A percentile compares a stretch with the other conserved stretches of the same genome.
These are phyloP conservation scores for Mitragyna speciosa DNA, from an alignment of 257 asterid genomes.

Conservation along the genomic window DNA sequence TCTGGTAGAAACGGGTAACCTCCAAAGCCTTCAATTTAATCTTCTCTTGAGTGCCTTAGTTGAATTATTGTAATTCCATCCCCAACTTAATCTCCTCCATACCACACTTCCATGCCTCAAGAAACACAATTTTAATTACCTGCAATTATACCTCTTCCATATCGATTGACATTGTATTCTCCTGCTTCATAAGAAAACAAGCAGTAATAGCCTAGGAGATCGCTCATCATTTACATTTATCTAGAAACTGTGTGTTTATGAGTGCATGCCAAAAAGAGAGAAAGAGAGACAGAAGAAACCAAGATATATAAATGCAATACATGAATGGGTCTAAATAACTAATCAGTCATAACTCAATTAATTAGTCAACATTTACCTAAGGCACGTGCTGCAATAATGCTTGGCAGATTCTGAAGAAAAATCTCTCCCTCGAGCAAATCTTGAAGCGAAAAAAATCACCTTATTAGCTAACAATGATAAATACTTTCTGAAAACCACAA, in stretches of 20 bases:
- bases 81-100: no score
- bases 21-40: background rate
- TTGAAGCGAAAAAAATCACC: conserved; percentile 33
- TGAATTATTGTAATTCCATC: background rate
- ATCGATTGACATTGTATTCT: background rate
- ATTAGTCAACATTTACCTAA: conserved; percentile 46
- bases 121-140: background rate
- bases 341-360: background rate
- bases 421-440: conserved; percentile 95
- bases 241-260: background rate
- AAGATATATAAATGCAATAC: background rate
- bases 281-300: background rate
- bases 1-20: background rate
- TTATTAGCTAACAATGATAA: background rate
- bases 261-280: background rate
- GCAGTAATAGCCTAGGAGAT: no score
- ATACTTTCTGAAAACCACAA: background rate
- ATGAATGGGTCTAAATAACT: background rate
- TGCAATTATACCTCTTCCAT: background rate
- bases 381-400: conserved; percentile 87
- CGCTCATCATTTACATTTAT: background rate
- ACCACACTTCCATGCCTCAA: no score
- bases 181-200: no score
- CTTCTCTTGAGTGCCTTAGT: background rate
- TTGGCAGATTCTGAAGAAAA: conserved; percentile 97